These are phyloP conservation scores for Clitoria ternatea DNA, from an alignment of 306 rosid genomes.

Conservation along the genomic window DNA sequence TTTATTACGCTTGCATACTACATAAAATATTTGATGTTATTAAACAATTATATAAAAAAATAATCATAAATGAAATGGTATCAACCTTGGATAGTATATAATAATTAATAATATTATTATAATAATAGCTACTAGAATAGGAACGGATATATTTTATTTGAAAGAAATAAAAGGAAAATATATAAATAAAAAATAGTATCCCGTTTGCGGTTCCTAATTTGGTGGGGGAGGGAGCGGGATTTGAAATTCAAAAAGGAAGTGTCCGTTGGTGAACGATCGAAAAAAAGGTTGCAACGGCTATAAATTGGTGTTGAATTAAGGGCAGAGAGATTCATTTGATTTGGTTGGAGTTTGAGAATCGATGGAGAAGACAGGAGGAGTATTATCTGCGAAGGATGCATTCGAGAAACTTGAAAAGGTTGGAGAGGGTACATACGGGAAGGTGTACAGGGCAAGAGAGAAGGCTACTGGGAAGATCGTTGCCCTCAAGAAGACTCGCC, in stretches of 20 bases:
- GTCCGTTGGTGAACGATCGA: constrained; percentile 40
- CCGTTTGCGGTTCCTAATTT: background rate
- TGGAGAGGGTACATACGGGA: constrained; percentile 92
- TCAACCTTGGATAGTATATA: no score
- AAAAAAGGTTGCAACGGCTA: background rate
- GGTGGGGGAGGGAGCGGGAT: constrained; percentile 22
- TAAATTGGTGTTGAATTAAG: background rate
- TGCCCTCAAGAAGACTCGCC: constrained; percentile 94
- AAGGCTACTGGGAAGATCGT: constrained; percentile 84
- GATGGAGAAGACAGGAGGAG: constrained; percentile 30
- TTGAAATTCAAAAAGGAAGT: constrained; percentile 54
- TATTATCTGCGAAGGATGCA: constrained; percentile 74
- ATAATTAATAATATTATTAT: no score
- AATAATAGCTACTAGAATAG: background rate
- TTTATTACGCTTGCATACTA: no score
- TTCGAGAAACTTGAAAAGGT: constrained; percentile 91
- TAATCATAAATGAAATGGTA: no score
- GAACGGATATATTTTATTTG: background rate
- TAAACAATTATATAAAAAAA: no score
- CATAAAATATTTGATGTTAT: no score
- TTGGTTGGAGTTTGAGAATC: background rate
- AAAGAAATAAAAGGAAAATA: background rate
- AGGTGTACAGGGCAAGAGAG: constrained; percentile 84
- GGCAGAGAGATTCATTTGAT: background rate
- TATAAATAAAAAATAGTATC: background rate